Evolutionary conservation across 139 green algal species (phyloP), one percentile per base, ranked within the genome.

Genomic region (Dunaliella primolecta): DNA sequence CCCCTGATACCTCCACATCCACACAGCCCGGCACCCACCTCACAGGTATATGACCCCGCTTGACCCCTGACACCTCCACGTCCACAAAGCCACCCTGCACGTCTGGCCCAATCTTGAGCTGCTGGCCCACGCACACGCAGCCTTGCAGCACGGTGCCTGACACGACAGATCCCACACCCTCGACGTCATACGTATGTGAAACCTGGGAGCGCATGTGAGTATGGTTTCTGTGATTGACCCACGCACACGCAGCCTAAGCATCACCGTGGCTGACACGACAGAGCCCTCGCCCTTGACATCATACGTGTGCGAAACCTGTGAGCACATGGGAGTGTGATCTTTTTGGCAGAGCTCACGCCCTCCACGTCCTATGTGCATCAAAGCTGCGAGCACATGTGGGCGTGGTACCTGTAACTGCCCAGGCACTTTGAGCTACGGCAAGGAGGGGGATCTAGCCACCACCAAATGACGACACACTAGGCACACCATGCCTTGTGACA

Each of bases 331-430:
- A 38, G 82, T 38, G 2, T 23, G 56, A 15, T 38, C 3, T 27
- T 32, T 71, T 25, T 71, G 31, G 98, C 94, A 21, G 77, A 88
- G n/a, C 95, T 95, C 36, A 97, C 94, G 7, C 89, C 89, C 31
- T 89, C 76, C 33, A 98, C 89, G 56, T 96, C 89, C 82, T 95
- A 96, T 0, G 86, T 93, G 23, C 92, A 81, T 55, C 96, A 92
- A 33, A 98, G 92, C 85, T 98, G 94, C 57, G 96, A 97, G 15
- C 35, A 25, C n/a, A n/a, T n/a, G n/a, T n/a, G n/a, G n/a, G n/a
- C n/a, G n/a, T n/a, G n/a, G n/a, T 23, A 37, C 75, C n/a, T 81
- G 21, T 21, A 21, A 74, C 57, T n/a, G 57, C 57, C n/a, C n/a
- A n/a, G n/a, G n/a, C n/a, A n/a, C n/a, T n/a, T n/a, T n/a, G n/a